A percentile compares a stretch with the other conserved stretches of the same genome.
Evolutionary conservation across 1,284 basidiomycete species (phyloP).

Genomic region (Puccinia brachypodii): DNA sequence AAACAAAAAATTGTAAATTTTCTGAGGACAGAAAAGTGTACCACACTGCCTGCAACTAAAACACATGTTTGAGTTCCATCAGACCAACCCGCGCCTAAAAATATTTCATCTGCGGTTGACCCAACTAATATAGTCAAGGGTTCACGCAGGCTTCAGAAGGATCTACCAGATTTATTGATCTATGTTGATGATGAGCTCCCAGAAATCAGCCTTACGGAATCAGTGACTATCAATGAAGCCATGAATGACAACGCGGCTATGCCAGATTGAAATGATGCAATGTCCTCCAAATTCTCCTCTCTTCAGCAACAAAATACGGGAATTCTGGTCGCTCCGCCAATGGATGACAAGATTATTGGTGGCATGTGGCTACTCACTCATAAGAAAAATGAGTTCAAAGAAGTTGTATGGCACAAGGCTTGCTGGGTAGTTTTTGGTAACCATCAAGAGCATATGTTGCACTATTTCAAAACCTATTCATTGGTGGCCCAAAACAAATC

Average conservation of each 20-base stretch:
- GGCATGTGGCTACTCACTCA: not conserved
- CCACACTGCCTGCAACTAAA: no score
- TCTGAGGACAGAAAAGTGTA: no score
- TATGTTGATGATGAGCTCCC: no score
- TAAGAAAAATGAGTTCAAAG: slow-evolving; percentile 2
- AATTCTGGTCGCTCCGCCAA: not conserved
- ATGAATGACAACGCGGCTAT: not conserved
- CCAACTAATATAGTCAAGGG: not conserved
- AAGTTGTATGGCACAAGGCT: not conserved
- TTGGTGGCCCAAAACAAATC: not conserved
- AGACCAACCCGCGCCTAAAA: not conserved
- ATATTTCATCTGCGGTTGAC: not conserved
- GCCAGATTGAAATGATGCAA: not conserved
- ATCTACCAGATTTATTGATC: no score
- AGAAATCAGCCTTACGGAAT: not conserved
- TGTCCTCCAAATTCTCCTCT: not conserved
- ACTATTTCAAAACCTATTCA: not conserved
- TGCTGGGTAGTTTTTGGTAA: slow-evolving; percentile 24
- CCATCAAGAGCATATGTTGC: not conserved
- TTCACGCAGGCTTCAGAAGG: no score
- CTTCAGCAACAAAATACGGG: slow-evolving; percentile 5
- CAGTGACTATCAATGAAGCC: not conserved
- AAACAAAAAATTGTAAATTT: not conserved
- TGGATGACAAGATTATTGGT: slow-evolving; percentile 14
- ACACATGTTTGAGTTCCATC: not conserved